phyloP scores from a whole-genome alignment of 345 rosid species.

The Gossypium sturtianum region DNA sequence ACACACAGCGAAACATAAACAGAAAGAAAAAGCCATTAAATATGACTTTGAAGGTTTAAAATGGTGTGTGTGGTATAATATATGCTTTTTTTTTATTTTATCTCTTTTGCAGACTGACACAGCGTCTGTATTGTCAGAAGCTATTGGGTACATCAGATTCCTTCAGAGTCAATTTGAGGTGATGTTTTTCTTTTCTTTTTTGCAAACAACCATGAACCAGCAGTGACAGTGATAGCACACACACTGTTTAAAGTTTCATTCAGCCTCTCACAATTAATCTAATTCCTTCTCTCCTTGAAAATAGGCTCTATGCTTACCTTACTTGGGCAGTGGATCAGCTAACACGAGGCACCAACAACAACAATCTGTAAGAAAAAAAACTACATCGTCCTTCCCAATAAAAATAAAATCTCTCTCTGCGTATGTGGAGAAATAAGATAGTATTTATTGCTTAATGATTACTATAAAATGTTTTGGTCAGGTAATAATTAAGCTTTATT shows the following conservation, averaged over 20 bases:
- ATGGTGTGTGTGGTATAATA: constrained; percentile 16
- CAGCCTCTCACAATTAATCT: neutral
- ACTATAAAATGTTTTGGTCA: constrained; percentile 34
- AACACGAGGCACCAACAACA: constrained; percentile 56
- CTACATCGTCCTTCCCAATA: constrained; percentile 2
- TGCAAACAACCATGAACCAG: constrained; percentile 26
- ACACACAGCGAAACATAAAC: too few species aligned
- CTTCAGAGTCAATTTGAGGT: constrained; percentile 99
- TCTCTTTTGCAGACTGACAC: constrained; percentile 95
- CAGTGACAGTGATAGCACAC: constrained; percentile 13
- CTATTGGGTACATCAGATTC: constrained; percentile 99
- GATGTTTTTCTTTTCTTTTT: constrained; percentile 23
- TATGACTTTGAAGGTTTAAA: constrained; percentile 29
- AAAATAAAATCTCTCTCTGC: neutral
- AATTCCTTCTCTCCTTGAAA: constrained; percentile 12
- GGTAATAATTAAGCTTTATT: constrained; percentile 38
- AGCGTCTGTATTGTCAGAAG: constrained; percentile 97
- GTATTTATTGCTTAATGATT: constrained; percentile 29
- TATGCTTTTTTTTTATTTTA: constrained; percentile 22
- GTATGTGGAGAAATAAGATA: neutral
- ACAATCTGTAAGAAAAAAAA: constrained; percentile 53
- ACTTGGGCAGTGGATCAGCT: constrained; percentile 71
- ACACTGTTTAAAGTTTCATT: constrained; percentile 6
- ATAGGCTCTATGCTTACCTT: constrained; percentile 95
- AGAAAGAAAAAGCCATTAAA: constrained; percentile 12